Evolutionary conservation across 768 basidiomycete species (phyloP).

Genomic region (Leucocoprinus sp.): DNA sequence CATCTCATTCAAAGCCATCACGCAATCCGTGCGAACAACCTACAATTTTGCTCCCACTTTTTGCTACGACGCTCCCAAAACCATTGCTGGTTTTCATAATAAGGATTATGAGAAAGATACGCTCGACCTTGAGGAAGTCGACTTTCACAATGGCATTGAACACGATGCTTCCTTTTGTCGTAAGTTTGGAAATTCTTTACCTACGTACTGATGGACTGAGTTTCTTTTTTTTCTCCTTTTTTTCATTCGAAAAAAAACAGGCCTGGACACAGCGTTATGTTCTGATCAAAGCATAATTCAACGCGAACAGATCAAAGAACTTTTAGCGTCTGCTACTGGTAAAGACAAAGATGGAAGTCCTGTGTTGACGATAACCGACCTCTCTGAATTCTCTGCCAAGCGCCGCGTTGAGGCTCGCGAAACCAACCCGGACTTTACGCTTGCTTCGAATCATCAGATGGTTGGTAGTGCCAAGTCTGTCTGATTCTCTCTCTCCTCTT

Average conservation of each 20-base stretch:
- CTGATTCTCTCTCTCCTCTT: not conserved
- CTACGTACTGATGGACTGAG: not conserved
- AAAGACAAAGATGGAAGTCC: slow-evolving; percentile 39
- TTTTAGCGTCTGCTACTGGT: slow-evolving; percentile 53
- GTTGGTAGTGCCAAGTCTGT: slow-evolving; percentile 71
- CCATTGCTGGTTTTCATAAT: slow-evolving; percentile 47
- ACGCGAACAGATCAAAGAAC: slow-evolving; percentile 40
- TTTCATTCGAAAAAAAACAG: too few relatives aligned
- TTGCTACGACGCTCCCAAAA: slow-evolving; percentile 57
- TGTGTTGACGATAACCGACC: slow-evolving; percentile 48
- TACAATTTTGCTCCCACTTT: slow-evolving; percentile 69
- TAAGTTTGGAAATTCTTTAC: slow-evolving; percentile 22
- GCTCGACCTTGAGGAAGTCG: slow-evolving; percentile 60
- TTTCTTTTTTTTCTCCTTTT: too few relatives aligned
- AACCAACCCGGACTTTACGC: slow-evolving; percentile 49
- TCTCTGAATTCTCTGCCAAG: slow-evolving; percentile 48
- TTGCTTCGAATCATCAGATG: slow-evolving; percentile 41
- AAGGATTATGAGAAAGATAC: slow-evolving; percentile 50
- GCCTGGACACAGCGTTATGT: slow-evolving; percentile 38
- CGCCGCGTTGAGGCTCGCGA: slow-evolving; percentile 50
- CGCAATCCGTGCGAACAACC: slow-evolving; percentile 35
- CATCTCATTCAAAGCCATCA: slow-evolving; percentile 52
- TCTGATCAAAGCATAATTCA: slow-evolving; percentile 49
- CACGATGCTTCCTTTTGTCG: slow-evolving; percentile 59
- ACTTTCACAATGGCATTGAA: slow-evolving; percentile 69